These are phyloP conservation scores for Mortierella sp. DNA, from an alignment of 371 early-diverging fungal genomes.

Conservation along the genomic window DNA sequence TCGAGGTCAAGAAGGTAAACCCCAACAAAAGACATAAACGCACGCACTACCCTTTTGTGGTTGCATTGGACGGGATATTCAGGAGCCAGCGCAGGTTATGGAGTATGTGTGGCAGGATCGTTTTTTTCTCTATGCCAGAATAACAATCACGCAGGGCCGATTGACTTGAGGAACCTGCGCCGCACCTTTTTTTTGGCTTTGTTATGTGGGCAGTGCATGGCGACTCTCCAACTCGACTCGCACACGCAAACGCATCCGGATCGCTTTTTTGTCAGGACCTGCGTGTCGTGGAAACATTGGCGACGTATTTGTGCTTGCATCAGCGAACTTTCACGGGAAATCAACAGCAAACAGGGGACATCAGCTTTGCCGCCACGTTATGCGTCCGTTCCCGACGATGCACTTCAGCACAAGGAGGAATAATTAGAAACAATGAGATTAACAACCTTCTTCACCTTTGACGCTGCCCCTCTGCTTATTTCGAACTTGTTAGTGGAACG, in stretches of 20 bases:
- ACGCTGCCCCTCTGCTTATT: background rate
- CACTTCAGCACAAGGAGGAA: background rate
- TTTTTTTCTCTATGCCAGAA: too few relatives aligned
- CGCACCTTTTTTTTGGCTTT: background rate
- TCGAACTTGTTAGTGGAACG: slow-evolving; percentile 87
- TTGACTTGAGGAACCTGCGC: background rate
- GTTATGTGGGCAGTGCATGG: slow-evolving; percentile 4
- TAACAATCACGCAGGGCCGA: too few relatives aligned
- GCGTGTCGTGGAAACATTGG: background rate
- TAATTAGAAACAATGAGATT: background rate
- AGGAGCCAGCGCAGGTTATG: background rate
- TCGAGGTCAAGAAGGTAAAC: slow-evolving; percentile 95
- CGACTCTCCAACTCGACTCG: background rate
- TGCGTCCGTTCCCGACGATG: too few relatives aligned
- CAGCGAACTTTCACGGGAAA: background rate
- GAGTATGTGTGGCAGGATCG: background rate
- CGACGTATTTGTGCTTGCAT: background rate
- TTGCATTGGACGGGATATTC: background rate
- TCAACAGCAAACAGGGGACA: background rate
- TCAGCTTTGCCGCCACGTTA: background rate
- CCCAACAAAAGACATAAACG: background rate
- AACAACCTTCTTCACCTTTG: slow-evolving; percentile 7
- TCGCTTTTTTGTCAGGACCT: background rate
- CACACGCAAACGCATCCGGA: background rate
- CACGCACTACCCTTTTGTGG: background rate